Conservation (phyloP, 805 yeast genomes). For the Monosporozyma solicola region DNA sequence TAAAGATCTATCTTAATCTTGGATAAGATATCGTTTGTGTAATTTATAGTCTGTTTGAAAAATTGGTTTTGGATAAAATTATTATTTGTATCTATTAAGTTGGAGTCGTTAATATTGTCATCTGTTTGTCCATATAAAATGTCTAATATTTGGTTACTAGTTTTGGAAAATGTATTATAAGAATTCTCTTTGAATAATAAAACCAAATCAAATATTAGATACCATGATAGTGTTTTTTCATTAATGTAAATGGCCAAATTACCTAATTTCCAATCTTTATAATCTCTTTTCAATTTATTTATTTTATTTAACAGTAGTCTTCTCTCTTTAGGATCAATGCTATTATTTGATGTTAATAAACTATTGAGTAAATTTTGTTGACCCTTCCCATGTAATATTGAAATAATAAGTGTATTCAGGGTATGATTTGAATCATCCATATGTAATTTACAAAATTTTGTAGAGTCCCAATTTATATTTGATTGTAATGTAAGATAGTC, state of each 20-base stretch:
- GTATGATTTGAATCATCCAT: background rate
- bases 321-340: background rate
- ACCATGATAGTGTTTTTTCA: background rate
- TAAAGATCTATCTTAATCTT: conserved; percentile 2
- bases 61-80: conserved; percentile 22
- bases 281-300: conserved; percentile 1
- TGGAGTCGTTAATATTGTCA: background rate
- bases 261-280: conserved; percentile 1
- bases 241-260: background rate
- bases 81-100: background rate
- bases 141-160: conserved; percentile 19
- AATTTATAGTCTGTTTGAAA: conserved; percentile 15
- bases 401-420: background rate
- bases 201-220: conserved; percentile 3
- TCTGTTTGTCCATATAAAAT: conserved; percentile 10
- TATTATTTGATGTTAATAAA: background rate
- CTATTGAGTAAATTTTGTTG: background rate
- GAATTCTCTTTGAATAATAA: conserved; percentile 6
- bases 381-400: background rate
- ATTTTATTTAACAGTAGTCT: background rate
- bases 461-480: background rate
- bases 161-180: conserved; percentile 20
- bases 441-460: background rate
- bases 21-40: conserved; percentile 13
- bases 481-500: background rate